Evolutionary conservation across 2,329 filamentous ascomycete genomes (phyloP), one percentile per base, ranked within the genome.

Genomic region (Neonectria magnoliae): DNA sequence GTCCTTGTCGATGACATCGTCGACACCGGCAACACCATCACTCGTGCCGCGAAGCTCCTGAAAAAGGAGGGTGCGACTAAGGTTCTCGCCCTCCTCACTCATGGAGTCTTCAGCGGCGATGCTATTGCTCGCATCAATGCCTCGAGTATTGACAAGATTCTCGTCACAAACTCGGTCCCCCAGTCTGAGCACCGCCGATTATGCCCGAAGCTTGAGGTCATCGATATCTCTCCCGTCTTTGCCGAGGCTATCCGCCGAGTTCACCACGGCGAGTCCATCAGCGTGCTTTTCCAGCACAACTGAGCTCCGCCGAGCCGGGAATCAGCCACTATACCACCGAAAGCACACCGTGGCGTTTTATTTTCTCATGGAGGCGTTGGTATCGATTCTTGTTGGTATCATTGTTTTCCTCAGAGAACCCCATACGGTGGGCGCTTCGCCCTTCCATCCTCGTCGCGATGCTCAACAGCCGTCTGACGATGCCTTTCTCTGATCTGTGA

Each of bases 191-290:
- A 98, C 81, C 84, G 89, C 76, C 82, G 90, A 53, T 80, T 89
- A 55, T 97, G 95, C 77, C 88, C 92, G 42, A 98, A 98, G 83
- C 84, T 99, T 56, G 94, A 97, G 78, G 92, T 98, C 54, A 83
- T 99, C 67, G 95, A 98, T 76, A 79, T 98, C 65, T 93, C 93
- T 58, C 91, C 93, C 71, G 90, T 98, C 63, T 98, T 98, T 78
- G 94, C 93, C 64, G 95, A 98, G 86, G 93, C 96, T 55, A 98
- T 98, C 73, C 92, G 96, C 68, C 90, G 96, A 68, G 95, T 98
- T 64, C 96, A 99, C 81, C 94, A 98, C 79, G 96, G 96, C 75
- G 96, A 99, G 83, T 97, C 93, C 76, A 97, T 99, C 81, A 97
- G 94, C 78, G 93, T 96, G 66, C 86, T 99, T 56, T 99, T 99